phyloP scores from a whole-genome alignment of 208 protist species.

The Leishmania mexicana region DNA sequence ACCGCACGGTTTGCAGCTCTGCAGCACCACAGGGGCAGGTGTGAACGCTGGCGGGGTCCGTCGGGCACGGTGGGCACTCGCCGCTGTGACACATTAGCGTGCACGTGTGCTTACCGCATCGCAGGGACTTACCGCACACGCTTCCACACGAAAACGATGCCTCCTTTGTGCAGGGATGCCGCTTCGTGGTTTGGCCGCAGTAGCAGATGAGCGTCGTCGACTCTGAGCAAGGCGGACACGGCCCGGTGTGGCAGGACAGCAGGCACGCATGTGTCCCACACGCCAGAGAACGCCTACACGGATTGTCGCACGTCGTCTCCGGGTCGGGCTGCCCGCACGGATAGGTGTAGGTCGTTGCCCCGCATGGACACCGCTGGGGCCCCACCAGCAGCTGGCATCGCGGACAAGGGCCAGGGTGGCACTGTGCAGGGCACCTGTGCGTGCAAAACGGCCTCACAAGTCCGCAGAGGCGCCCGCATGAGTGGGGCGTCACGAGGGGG shows the following conservation, averaged over 20 bases:
- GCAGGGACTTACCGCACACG: constrained; percentile 52
- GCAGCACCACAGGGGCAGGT: constrained; percentile 67
- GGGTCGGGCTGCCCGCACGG: constrained; percentile 67
- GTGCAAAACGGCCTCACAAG: constrained; percentile 42
- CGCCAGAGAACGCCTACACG: constrained; percentile 48
- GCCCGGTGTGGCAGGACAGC: constrained; percentile 51
- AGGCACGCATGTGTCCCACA: constrained; percentile 62
- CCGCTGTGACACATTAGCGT: constrained; percentile 61
- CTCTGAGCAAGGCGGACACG: constrained; percentile 45
- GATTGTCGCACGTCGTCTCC: constrained; percentile 50
- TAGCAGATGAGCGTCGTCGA: constrained; percentile 31
- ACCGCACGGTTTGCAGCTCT: constrained; percentile 27
- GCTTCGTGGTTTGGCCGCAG: constrained; percentile 38
- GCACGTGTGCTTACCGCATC: constrained; percentile 65
- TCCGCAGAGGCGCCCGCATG: constrained; percentile 71
- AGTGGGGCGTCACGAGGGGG: constrained; percentile 75
- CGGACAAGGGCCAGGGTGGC: constrained; percentile 77
- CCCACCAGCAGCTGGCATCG: constrained; percentile 49
- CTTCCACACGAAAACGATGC: constrained; percentile 49
- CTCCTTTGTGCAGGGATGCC: constrained; percentile 41
- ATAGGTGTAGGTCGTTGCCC: constrained; percentile 65
- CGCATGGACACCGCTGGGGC: constrained; percentile 59
- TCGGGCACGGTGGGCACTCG: constrained; percentile 56
- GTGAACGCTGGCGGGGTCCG: constrained; percentile 47
- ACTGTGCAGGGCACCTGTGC: constrained; percentile 63